These are phyloP conservation scores for Naganishia vaughanmartiniae DNA, from an alignment of 768 basidiomycete genomes.

Conservation along the genomic window DNA sequence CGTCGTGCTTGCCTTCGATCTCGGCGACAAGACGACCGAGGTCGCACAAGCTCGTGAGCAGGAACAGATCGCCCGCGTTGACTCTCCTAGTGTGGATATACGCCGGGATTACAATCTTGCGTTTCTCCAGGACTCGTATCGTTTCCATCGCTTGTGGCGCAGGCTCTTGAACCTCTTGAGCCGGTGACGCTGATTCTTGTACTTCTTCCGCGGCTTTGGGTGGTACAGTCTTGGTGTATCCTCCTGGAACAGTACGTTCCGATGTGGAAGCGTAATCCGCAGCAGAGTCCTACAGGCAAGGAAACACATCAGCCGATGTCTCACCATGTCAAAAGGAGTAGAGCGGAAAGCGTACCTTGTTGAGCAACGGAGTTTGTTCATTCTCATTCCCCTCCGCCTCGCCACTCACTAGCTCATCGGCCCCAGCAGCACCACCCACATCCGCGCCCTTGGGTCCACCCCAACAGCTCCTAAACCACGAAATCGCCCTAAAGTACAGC, in stretches of 20 bases:
- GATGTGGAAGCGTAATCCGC: constrained; percentile 4
- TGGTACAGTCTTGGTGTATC: no score
- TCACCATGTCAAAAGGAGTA: no score
- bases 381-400: constrained; percentile 29
- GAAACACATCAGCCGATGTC: no score
- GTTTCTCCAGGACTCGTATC: not conserved
- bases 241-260: not conserved
- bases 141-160: not conserved
- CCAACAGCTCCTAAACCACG: not conserved
- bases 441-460: not conserved
- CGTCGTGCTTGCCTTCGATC: not conserved
- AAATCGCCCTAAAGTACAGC: not conserved
- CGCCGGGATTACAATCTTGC: not conserved
- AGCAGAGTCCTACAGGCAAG: not conserved
- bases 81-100: not conserved
- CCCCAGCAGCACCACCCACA: not conserved
- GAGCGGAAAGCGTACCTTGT: not conserved
- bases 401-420: not conserved
- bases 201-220: not conserved
- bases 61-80: not conserved
- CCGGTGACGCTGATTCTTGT: not conserved
- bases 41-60: constrained; percentile 3
- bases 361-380: constrained; percentile 34
- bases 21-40: not conserved
- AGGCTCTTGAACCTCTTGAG: not conserved